These are phyloP conservation scores for Oropetium thomaeum DNA, from an alignment of 176 grass and related monocot genomes.

Conservation along the genomic window DNA sequence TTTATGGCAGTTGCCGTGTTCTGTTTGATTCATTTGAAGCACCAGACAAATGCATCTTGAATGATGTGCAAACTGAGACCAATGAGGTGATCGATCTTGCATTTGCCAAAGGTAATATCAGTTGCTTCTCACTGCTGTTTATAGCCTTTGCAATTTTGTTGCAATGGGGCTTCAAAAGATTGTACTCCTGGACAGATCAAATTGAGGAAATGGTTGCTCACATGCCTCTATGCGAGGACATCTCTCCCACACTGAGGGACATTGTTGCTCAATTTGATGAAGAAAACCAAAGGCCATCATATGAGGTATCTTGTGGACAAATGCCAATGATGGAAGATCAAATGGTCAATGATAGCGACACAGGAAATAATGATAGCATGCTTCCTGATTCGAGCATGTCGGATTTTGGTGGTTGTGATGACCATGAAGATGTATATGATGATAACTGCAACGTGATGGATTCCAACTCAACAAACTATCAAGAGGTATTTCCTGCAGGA, in stretches of 20 bases:
- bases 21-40: constrained; percentile 96
- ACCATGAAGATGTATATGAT: constrained; percentile 50
- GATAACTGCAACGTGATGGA: constrained; percentile 39
- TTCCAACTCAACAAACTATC: constrained; percentile 49
- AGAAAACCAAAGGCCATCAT: constrained; percentile 65
- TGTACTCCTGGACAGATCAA: constrained; percentile 53
- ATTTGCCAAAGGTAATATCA: constrained; percentile 79
- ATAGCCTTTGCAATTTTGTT: constrained; percentile 24
- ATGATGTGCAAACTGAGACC: constrained; percentile 39
- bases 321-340: constrained; percentile 48
- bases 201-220: constrained; percentile 73
- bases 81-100: constrained; percentile 65
- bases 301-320: constrained; percentile 43
- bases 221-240: constrained; percentile 65
- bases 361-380: constrained; percentile 33
- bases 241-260: constrained; percentile 75
- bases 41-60: constrained; percentile 63
- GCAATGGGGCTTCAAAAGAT: constrained; percentile 14
- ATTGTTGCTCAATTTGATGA: constrained; percentile 93
- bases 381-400: constrained; percentile 48
- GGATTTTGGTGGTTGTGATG: constrained; percentile 65
- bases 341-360: constrained; percentile 20
- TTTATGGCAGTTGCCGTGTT: constrained; percentile 73
- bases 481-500: constrained; percentile 52
- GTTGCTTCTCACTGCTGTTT: background rate